phyloP scores from a whole-genome alignment of 2,329 filamentous ascomycete species.

The Diaporthe ilicicola region DNA sequence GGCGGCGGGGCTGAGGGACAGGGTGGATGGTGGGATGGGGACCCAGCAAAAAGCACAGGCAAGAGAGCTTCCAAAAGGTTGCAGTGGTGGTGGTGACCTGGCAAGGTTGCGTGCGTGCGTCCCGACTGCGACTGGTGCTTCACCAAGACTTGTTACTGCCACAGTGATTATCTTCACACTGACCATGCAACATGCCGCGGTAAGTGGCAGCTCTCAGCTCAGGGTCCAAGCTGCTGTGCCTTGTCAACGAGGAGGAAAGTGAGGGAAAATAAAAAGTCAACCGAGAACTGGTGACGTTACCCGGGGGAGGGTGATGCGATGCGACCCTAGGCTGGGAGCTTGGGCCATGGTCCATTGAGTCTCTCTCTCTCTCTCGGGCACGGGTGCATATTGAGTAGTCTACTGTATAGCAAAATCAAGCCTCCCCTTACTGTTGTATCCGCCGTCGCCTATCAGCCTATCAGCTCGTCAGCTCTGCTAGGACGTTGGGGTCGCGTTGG shows the following conservation, averaged over 20 bases:
- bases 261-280: background rate
- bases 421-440: background rate
- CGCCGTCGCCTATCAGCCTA: slow-evolving; percentile 8
- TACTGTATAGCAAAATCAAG: background rate
- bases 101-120: slow-evolving; percentile 14
- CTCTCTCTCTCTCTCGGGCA: background rate
- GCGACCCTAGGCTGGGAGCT: slow-evolving; percentile 19
- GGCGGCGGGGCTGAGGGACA: slow-evolving; percentile 17
- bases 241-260: background rate
- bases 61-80: background rate
- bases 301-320: background rate
- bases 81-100: background rate
- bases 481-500: slow-evolving; percentile 9
- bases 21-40: background rate
- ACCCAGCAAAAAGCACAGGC: background rate
- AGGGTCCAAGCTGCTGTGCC: background rate
- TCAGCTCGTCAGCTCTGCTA: slow-evolving; percentile 12
- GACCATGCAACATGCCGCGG: too few relatives aligned
- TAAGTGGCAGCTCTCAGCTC: background rate
- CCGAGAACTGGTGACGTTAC: background rate
- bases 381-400: too few relatives aligned
- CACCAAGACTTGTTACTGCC: background rate
- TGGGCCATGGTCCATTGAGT: background rate
- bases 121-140: background rate
- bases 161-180: too few relatives aligned